Conservation (phyloP, 345 rosid species). For the Rhizophora mangle region DNA sequence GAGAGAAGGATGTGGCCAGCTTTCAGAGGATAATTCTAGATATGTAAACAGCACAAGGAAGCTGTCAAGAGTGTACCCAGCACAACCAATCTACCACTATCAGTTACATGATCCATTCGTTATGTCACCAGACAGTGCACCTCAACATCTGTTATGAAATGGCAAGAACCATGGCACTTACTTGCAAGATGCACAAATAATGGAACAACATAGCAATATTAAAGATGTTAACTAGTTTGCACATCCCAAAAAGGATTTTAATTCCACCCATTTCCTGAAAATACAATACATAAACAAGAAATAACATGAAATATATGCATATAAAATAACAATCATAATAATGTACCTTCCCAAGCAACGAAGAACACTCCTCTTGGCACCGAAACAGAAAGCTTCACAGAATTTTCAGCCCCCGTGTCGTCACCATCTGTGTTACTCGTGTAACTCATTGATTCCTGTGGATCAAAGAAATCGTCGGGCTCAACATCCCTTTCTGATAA, state of each 20-base stretch:
- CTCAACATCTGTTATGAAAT: too few relatives aligned
- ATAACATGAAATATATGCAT: background rate
- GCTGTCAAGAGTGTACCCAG: background rate
- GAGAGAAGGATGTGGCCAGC: constrained; percentile 43
- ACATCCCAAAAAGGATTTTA: too few relatives aligned
- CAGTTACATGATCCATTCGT: too few relatives aligned
- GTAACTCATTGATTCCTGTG: constrained; percentile 51
- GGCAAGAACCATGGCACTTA: too few relatives aligned
- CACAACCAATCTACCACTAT: too few relatives aligned
- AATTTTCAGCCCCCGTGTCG: constrained; percentile 42
- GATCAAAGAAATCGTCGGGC: constrained; percentile 53
- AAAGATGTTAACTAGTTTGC: too few relatives aligned
- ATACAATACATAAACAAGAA: background rate
- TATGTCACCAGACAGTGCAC: too few relatives aligned
- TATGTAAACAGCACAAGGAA: background rate
- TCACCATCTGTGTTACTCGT: constrained; percentile 53
- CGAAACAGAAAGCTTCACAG: constrained; percentile 27
- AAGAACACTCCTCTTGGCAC: constrained; percentile 56
- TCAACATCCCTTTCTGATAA: constrained; percentile 36
- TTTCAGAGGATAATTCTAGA: constrained; percentile 61
- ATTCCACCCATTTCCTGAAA: too few relatives aligned
- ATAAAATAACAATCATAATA: background rate
- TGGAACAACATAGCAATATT: too few relatives aligned
- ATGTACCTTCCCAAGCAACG: constrained; percentile 86
- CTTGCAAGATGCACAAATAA: too few relatives aligned